These are phyloP conservation scores for Flaveria bidentis DNA, from an alignment of 129 eudicot species.

Conservation along the genomic window DNA sequence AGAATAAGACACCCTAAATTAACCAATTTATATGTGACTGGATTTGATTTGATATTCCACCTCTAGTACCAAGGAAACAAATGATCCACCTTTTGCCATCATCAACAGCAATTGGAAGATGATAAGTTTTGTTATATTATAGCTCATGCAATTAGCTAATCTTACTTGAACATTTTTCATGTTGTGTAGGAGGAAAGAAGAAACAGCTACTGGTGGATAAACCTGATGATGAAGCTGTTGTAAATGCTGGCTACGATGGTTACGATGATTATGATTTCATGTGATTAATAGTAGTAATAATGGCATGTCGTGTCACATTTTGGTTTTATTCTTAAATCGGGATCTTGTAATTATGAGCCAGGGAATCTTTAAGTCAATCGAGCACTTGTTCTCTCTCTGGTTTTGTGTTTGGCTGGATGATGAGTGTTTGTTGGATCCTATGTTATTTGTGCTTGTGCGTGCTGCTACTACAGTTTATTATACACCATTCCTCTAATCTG, in stretches of 20 bases:
- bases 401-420: slow-evolving; percentile 34
- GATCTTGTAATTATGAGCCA: slow-evolving; percentile 39
- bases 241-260: slow-evolving; percentile 50
- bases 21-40: no score
- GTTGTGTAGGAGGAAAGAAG: slow-evolving; percentile 68
- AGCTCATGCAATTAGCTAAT: background rate
- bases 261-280: slow-evolving; percentile 81
- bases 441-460: slow-evolving; percentile 2
- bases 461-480: background rate
- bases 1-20: no score
- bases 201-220: slow-evolving; percentile 75
- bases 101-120: no score
- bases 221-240: slow-evolving; percentile 71
- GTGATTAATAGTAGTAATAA: slow-evolving; percentile 41
- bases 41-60: no score
- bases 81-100: no score
- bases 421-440: slow-evolving; percentile 7
- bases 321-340: slow-evolving; percentile 32
- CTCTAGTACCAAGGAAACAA: no score
- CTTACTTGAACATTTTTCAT: background rate
- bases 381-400: slow-evolving; percentile 22
- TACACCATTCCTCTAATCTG: background rate
- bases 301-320: background rate
- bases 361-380: slow-evolving; percentile 20
- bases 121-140: no score